Evolutionary conservation across 495 filamentous ascomycete species (phyloP), one percentile per base, ranked within the genome.

Genomic region (Umbilicaria muhlenbergii): DNA sequence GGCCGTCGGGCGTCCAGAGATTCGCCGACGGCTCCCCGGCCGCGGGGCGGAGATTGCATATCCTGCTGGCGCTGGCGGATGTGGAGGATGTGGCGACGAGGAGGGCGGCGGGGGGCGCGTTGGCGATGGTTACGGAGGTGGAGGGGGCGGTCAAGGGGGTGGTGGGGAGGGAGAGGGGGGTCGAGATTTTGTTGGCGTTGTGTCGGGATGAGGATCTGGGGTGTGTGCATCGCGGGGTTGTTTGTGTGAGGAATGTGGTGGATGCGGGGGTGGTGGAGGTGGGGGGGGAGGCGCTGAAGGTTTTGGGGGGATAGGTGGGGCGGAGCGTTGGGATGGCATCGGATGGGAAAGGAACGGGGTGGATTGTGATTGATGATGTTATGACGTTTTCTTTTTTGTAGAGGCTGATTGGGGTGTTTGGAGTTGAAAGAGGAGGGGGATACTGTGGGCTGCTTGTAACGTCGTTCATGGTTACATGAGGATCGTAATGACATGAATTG

Each of bases 21-120:
- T 93, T 86, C 50, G 83, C 80, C 0, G 82, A 81, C 39, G 79
- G 77, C 16, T 68, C 69, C 8, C 66, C 75, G 44, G 68, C 74
- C 41, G 82, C 86, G 1, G 65, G 63, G 2, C 79, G 85, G 42
- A 68, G 87, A 15, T 57, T 95, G 41, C 81, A 89, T 52, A 74
- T 95, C 18, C 58, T 98, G 11, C 71, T 94, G 12, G 89, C 89
- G 3, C 71, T 96, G 16, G 78, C 85, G 3, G 89, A 96, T 53
- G 75, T 80, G 1, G 81, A 94, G 43, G 86, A 94, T 51, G 56
- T 70, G 21, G 76, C 71, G 10, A 93, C 89, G 5, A 66, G 89
- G 38, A 73, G 75, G 44, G 91, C 86, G 0, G 86, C 91, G 3
- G 89, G 86, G 10, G 91, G 91, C 0, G 89, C 83, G 0, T 55